Evolutionary conservation across 202 grass and related monocot species (phyloP).

Genomic region (Schoenoplectus tabernaemontani): DNA sequence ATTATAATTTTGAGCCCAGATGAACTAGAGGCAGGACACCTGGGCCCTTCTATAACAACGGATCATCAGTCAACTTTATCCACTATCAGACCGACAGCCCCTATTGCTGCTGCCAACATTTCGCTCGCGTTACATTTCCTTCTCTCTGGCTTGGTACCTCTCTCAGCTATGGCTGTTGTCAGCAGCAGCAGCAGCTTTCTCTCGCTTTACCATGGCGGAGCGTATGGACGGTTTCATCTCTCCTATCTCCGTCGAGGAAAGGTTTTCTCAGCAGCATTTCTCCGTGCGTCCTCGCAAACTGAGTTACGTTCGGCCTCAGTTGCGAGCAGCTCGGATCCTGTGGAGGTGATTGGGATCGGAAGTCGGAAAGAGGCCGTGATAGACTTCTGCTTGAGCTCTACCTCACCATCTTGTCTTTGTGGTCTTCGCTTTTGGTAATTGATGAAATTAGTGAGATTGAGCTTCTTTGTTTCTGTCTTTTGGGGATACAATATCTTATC

Average conservation of each 20-base stretch:
- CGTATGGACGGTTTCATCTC: neutral
- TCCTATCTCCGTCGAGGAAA: slow-evolving; percentile 9
- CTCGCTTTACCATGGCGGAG: slow-evolving; percentile 22
- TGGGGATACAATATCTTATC: neutral
- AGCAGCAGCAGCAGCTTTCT: slow-evolving; percentile 21
- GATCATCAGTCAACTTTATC: too few relatives aligned
- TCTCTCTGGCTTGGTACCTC: too few relatives aligned
- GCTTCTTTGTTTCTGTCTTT: neutral
- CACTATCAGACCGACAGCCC: too few relatives aligned
- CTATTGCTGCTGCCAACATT: too few relatives aligned
- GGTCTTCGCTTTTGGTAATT: slow-evolving; percentile 77
- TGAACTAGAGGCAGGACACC: too few relatives aligned
- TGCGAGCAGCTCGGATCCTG: slow-evolving; percentile 33
- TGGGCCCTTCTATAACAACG: too few relatives aligned
- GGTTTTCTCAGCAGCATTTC: neutral
- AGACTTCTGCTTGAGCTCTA: slow-evolving; percentile 70
- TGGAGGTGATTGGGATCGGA: slow-evolving; percentile 81
- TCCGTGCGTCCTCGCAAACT: neutral
- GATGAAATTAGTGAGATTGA: neutral
- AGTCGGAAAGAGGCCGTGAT: slow-evolving; percentile 87
- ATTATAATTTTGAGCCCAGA: too few relatives aligned
- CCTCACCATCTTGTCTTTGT: slow-evolving; percentile 49
- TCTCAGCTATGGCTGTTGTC: slow-evolving; percentile 31
- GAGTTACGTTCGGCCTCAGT: neutral
- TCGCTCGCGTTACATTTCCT: too few relatives aligned